phyloP scores from a whole-genome alignment of 345 rosid genomes.

The Sisymbrium irio region DNA sequence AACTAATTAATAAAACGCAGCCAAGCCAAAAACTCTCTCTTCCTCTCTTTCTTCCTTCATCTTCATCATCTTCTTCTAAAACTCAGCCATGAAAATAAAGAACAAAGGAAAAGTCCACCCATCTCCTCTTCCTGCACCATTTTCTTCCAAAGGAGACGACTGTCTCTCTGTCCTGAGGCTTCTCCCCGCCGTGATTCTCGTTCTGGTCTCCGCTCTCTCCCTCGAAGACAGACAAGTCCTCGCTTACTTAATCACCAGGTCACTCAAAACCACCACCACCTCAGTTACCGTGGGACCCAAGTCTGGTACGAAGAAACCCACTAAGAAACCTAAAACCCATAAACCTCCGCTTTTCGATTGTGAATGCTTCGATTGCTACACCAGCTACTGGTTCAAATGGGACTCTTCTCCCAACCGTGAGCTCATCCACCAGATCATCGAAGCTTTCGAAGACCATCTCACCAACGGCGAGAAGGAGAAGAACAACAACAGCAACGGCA shows the following conservation, averaged over 20 bases:
- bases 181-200: slow-evolving; percentile 61
- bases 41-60: not conserved
- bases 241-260: slow-evolving; percentile 71
- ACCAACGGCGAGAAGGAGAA: slow-evolving; percentile 36
- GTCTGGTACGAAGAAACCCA: not conserved
- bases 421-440: slow-evolving; percentile 72
- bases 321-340: slow-evolving; percentile 17
- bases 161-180: slow-evolving; percentile 51
- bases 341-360: slow-evolving; percentile 53
- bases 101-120: slow-evolving; percentile 83
- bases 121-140: slow-evolving; percentile 40
- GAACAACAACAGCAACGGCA: not conserved
- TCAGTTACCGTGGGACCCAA: no score
- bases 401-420: slow-evolving; percentile 76
- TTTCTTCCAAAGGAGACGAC: slow-evolving; percentile 33
- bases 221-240: slow-evolving; percentile 70
- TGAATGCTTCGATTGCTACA: slow-evolving; percentile 78
- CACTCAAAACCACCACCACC: slow-evolving; percentile 45
- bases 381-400: slow-evolving; percentile 79
- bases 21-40: slow-evolving; percentile 30
- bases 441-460: slow-evolving; percentile 78
- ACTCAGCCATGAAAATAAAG: slow-evolving; percentile 56
- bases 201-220: slow-evolving; percentile 62
- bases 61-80: slow-evolving; percentile 12
- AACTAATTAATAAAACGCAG: no score